These are phyloP conservation scores for Herpotrichia juniperi DNA, from an alignment of 2,329 filamentous ascomycete genomes.

Conservation along the genomic window DNA sequence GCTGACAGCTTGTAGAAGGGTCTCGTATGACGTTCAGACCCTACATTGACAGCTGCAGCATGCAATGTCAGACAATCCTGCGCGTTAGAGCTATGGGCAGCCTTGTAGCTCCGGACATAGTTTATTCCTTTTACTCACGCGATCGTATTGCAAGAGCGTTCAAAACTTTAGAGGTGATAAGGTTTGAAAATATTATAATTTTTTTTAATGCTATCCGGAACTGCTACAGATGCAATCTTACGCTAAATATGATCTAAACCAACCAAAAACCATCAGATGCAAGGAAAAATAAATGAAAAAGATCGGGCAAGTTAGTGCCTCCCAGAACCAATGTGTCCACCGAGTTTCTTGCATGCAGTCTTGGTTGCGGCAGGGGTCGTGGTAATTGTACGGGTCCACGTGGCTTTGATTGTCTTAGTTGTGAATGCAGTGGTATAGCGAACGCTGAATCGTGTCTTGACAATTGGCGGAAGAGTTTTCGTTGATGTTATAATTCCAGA, in stretches of 20 bases:
- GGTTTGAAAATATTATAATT: not conserved
- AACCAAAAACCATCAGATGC: not conserved
- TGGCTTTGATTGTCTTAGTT: constrained; percentile 42
- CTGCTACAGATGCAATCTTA: not conserved
- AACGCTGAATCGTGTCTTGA: constrained; percentile 35
- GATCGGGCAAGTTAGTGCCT: constrained; percentile 7
- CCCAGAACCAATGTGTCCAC: constrained; percentile 35
- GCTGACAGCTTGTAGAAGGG: not conserved
- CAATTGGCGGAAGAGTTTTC: constrained; percentile 43
- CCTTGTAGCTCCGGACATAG: too few relatives aligned
- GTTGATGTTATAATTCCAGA: constrained; percentile 40
- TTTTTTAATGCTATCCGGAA: not conserved
- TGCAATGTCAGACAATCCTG: not conserved
- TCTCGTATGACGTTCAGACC: too few relatives aligned
- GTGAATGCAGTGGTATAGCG: constrained; percentile 31
- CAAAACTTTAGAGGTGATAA: not conserved
- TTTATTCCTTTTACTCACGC: too few relatives aligned
- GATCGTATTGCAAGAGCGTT: not conserved
- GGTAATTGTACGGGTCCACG: constrained; percentile 40
- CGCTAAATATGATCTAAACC: not conserved
- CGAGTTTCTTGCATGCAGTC: constrained; percentile 38
- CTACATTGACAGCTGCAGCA: not conserved
- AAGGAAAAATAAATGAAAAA: not conserved
- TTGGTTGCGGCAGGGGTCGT: constrained; percentile 44
- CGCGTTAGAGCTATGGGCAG: too few relatives aligned